Evolutionary conservation across 23 red algal genomes (phyloP).

Genomic region (Agarophyton chilense): DNA sequence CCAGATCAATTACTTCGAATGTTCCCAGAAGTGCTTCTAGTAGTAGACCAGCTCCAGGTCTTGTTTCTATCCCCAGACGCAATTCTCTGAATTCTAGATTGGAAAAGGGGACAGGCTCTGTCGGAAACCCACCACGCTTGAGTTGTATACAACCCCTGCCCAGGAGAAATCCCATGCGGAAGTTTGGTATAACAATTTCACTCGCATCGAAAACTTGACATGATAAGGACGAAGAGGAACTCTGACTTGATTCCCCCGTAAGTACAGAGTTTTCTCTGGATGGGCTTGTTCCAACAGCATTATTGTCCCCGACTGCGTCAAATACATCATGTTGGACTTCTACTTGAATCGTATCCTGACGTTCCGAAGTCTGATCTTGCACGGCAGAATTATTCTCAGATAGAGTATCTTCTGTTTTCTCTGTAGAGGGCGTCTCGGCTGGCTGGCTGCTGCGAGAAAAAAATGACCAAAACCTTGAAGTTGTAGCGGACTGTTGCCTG

Average conservation of each 20-base stretch:
- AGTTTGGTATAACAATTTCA: constrained; percentile 50
- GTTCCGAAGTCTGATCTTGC: neutral
- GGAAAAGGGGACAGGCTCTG: constrained; percentile 37
- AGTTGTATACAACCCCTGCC: constrained; percentile 56
- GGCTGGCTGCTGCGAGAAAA: constrained; percentile 36
- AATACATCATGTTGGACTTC: neutral
- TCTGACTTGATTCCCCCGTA: neutral
- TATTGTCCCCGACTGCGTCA: neutral
- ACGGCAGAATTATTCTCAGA: neutral
- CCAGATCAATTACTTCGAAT: constrained; percentile 66
- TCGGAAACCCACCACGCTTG: constrained; percentile 49
- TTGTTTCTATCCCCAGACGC: constrained; percentile 59
- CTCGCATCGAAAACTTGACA: neutral
- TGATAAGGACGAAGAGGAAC: neutral
- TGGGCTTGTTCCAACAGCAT: neutral
- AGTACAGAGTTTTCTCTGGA: neutral
- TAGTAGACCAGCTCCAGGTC: constrained; percentile 57
- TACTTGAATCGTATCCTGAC: neutral
- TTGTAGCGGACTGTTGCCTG: neutral
- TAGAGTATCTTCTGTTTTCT: neutral
- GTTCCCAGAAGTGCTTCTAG: constrained; percentile 73
- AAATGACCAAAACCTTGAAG: constrained; percentile 66
- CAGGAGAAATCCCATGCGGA: constrained; percentile 70
- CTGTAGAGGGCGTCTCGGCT: neutral
- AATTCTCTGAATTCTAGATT: constrained; percentile 71